phyloP scores from a whole-genome alignment of 2,329 filamentous ascomycete genomes.

The Fusarium hainanense region DNA sequence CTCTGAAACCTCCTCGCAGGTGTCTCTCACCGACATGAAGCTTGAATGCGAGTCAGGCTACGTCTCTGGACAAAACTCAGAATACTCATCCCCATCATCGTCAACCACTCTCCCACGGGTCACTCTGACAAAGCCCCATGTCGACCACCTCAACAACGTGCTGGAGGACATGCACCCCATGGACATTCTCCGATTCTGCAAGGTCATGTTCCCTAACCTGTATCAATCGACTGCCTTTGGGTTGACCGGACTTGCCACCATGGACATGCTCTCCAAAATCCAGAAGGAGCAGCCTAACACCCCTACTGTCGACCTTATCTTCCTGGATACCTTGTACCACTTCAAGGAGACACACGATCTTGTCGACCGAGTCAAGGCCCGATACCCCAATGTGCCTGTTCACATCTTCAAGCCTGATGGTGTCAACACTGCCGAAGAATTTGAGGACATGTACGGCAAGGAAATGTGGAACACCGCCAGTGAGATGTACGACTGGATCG shows the following conservation, averaged over 20 bases:
- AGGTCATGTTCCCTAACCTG: constrained; percentile 87
- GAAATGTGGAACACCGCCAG: constrained; percentile 86
- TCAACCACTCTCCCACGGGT: constrained; percentile 72
- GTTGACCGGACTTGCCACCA: constrained; percentile 80
- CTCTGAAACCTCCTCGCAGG: constrained; percentile 55
- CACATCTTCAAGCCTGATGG: constrained; percentile 92
- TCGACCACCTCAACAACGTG: constrained; percentile 91
- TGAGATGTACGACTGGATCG: constrained; percentile 94
- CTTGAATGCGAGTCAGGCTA: constrained; percentile 83
- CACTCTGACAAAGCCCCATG: constrained; percentile 86
- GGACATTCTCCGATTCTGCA: constrained; percentile 93
- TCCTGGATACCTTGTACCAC: constrained; percentile 86
- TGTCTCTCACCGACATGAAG: constrained; percentile 55
- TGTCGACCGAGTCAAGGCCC: constrained; percentile 77
- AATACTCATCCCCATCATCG: constrained; percentile 52
- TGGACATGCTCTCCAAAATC: constrained; percentile 87
- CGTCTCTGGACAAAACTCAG: constrained; percentile 64
- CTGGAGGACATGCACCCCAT: constrained; percentile 87
- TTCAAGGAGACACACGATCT: constrained; percentile 81
- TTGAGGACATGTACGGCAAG: constrained; percentile 83
- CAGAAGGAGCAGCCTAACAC: constrained; percentile 70
- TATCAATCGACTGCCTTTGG: constrained; percentile 90
- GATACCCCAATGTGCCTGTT: constrained; percentile 82
- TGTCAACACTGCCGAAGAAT: constrained; percentile 77
- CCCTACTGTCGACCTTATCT: constrained; percentile 74